A percentile compares a stretch with the other conserved stretches of the same genome.
These are phyloP conservation scores for Pseudogymnoascus sp. DNA, from an alignment of 2,329 filamentous ascomycete species.

Conservation along the genomic window DNA sequence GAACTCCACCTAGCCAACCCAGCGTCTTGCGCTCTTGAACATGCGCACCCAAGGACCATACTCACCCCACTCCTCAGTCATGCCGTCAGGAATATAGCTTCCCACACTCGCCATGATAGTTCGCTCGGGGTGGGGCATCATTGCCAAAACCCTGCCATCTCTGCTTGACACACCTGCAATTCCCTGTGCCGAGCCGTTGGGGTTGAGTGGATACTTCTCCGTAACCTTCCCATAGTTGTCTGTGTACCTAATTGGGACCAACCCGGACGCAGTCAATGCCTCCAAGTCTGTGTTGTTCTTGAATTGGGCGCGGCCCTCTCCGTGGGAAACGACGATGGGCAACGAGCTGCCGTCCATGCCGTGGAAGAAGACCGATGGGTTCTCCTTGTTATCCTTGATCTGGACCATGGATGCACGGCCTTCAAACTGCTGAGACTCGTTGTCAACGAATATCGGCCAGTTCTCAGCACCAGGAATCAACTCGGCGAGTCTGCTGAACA, in stretches of 20 bases:
- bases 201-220: conserved; percentile 80
- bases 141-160: conserved; percentile 58
- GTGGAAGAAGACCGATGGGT: conserved; percentile 75
- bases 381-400: conserved; percentile 53
- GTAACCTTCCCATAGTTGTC: conserved; percentile 72
- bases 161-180: conserved; percentile 58
- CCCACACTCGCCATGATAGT: conserved; percentile 57
- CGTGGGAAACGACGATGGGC: conserved; percentile 83
- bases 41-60: conserved; percentile 62
- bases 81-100: conserved; percentile 53
- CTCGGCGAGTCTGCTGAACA: conserved; percentile 73
- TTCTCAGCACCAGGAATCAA: conserved; percentile 74
- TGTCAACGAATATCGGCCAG: conserved; percentile 84
- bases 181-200: conserved; percentile 61
- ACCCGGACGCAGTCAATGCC: conserved; percentile 52
- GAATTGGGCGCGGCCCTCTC: conserved; percentile 77
- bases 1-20: conserved; percentile 48
- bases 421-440: conserved; percentile 83
- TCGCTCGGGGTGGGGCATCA: conserved; percentile 70
- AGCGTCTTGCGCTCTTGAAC: conserved; percentile 65
- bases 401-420: conserved; percentile 79
- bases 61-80: conserved; percentile 55
- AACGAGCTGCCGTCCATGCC: conserved; percentile 77
- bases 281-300: conserved; percentile 42
- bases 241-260: conserved; percentile 73